These are phyloP conservation scores for Claviceps monticola DNA, from an alignment of 2,329 filamentous ascomycete species.

Conservation along the genomic window DNA sequence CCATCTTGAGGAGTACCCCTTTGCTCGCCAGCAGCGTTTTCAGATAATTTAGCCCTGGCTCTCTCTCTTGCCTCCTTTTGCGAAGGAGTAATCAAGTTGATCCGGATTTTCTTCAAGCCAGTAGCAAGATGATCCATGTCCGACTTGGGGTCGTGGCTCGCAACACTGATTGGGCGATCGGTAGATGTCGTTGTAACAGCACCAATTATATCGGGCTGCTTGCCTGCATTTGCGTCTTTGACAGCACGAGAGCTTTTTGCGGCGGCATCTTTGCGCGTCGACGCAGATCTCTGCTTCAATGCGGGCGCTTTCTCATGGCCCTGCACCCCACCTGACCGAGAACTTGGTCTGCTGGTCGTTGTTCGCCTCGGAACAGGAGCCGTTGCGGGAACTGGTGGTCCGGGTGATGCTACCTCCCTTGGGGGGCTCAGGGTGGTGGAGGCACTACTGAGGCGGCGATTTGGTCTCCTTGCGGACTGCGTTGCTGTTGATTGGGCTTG, in stretches of 20 bases:
- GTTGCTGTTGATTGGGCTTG: slow-evolving; percentile 11
- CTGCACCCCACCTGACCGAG: slow-evolving; percentile 18
- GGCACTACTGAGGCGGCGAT: slow-evolving; percentile 36
- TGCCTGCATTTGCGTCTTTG: slow-evolving; percentile 20
- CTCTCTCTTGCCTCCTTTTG: slow-evolving; percentile 40
- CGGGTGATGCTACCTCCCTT: slow-evolving; percentile 9
- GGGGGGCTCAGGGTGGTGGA: slow-evolving; percentile 20
- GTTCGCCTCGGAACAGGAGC: slow-evolving; percentile 11
- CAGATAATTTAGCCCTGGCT: slow-evolving; percentile 6
- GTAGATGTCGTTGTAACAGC: slow-evolving; percentile 8
- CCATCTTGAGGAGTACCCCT: not conserved
- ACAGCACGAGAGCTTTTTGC: slow-evolving; percentile 19
- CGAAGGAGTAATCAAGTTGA: slow-evolving; percentile 45
- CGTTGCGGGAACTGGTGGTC: not conserved
- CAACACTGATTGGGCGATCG: slow-evolving; percentile 1
- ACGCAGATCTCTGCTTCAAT: slow-evolving; percentile 44
- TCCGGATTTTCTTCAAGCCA: slow-evolving; percentile 49
- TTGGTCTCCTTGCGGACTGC: slow-evolving; percentile 20
- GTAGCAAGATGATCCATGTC: slow-evolving; percentile 41
- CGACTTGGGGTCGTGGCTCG: slow-evolving; percentile 12
- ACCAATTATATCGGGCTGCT: slow-evolving; percentile 6
- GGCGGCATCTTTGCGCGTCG: slow-evolving; percentile 28
- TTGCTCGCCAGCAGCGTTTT: slow-evolving; percentile 6
- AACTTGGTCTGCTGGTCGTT: slow-evolving; percentile 19
- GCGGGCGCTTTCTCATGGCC: slow-evolving; percentile 30